Conservation (phyloP, 768 basidiomycete species). For the Chalciporus pseudorubinellus region DNA sequence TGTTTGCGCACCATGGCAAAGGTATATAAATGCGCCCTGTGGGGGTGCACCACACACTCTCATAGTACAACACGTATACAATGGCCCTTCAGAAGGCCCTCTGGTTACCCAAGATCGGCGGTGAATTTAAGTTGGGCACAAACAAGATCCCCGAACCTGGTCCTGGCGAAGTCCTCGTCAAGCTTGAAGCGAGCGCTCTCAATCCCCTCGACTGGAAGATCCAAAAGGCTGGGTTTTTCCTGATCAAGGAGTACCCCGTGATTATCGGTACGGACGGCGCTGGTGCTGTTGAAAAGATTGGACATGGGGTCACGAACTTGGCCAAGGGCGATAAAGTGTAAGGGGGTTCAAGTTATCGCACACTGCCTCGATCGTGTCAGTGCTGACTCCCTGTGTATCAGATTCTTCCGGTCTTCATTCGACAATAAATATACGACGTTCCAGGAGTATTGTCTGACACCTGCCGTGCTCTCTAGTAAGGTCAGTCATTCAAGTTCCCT, state of each 20-base stretch:
- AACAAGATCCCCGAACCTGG: constrained; percentile 35
- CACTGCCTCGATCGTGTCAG: too few species aligned
- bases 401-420: constrained; percentile 11
- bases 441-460: constrained; percentile 24
- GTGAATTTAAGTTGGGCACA: constrained; percentile 5
- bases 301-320: constrained; percentile 34
- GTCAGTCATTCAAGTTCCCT: background rate
- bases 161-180: constrained; percentile 42
- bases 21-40: background rate
- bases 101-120: constrained; percentile 15
- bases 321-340: constrained; percentile 32
- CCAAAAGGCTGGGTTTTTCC: constrained; percentile 3
- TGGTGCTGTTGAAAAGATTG: constrained; percentile 37
- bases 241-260: constrained; percentile 35
- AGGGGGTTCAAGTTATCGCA: background rate
- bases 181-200: constrained; percentile 38
- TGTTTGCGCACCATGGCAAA: too few species aligned
- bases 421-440: constrained; percentile 10
- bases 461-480: constrained; percentile 18
- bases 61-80: background rate
- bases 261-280: constrained; percentile 38
- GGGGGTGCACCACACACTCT: background rate
- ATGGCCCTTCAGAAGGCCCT: constrained; percentile 17
- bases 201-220: constrained; percentile 43
- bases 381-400: background rate